Percentiles rank a stretch among this genome's conserved stretches.
These are phyloP conservation scores for Citrullus mucosospermus DNA, from an alignment of 306 rosid genomes.

Conservation along the genomic window DNA sequence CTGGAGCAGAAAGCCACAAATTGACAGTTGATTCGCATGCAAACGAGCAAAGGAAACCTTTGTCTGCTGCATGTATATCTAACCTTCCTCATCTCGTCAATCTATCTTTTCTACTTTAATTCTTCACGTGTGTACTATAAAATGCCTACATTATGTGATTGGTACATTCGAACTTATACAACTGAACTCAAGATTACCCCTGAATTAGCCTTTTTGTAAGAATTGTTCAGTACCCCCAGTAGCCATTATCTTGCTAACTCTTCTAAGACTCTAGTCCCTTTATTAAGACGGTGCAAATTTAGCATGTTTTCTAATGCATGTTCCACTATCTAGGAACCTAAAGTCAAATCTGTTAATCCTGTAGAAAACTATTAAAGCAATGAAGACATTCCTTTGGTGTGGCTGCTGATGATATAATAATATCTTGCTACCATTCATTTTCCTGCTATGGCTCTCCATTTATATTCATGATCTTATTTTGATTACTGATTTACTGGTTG, in stretches of 20 bases:
- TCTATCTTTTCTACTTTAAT: constrained; percentile 3
- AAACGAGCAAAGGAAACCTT: constrained; percentile 7
- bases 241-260: neutral
- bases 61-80: constrained; percentile 27
- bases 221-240: constrained; percentile 1
- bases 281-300: neutral
- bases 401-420: neutral
- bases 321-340: neutral
- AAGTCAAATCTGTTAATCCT: neutral
- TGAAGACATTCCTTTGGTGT: neutral
- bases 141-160: constrained; percentile 8
- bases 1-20: constrained; percentile 49
- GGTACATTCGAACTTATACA: constrained; percentile 5
- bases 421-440: neutral
- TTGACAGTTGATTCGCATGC: constrained; percentile 27
- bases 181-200: constrained; percentile 5
- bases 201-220: constrained; percentile 10
- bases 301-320: neutral
- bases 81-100: constrained; percentile 9
- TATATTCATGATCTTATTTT: neutral
- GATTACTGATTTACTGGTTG: neutral
- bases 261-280: neutral
- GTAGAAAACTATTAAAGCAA: neutral
- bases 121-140: constrained; percentile 9
- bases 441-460: neutral